These are phyloP conservation scores for Neopestalotiopsis rosae DNA, from an alignment of 2,329 filamentous ascomycete species.

Conservation along the genomic window DNA sequence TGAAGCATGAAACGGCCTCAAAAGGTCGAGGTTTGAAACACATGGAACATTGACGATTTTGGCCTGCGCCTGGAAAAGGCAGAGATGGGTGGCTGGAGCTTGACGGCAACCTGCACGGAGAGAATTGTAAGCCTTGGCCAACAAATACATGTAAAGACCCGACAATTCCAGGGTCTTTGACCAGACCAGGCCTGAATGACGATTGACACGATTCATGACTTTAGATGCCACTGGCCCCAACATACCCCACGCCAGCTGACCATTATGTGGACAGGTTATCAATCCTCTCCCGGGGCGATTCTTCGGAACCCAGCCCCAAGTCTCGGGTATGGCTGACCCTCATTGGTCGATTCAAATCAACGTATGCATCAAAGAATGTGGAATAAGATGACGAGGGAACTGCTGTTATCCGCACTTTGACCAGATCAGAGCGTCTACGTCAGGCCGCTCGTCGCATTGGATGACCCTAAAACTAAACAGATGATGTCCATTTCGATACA, in stretches of 20 bases:
- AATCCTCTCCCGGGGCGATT: slow-evolving; percentile 20
- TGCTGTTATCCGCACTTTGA: slow-evolving; percentile 6
- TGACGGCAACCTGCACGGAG: slow-evolving; percentile 46
- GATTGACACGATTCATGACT: slow-evolving; percentile 29
- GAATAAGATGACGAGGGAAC: not conserved
- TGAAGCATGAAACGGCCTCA: slow-evolving; percentile 26
- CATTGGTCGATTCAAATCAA: slow-evolving; percentile 26
- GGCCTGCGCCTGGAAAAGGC: slow-evolving; percentile 26
- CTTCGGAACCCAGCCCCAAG: slow-evolving; percentile 26
- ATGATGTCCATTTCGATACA: not conserved
- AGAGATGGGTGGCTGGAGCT: slow-evolving; percentile 37
- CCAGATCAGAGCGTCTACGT: not conserved
- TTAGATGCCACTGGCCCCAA: not conserved
- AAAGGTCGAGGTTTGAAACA: slow-evolving; percentile 31
- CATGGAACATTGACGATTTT: slow-evolving; percentile 26
- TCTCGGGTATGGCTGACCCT: slow-evolving; percentile 31
- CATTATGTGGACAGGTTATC: not conserved
- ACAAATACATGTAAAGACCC: slow-evolving; percentile 14
- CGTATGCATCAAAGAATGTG: slow-evolving; percentile 21
- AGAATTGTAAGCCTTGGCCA: slow-evolving; percentile 25
- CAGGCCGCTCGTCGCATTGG: not conserved
- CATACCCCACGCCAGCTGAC: not conserved
- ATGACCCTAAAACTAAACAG: not conserved
- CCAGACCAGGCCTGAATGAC: slow-evolving; percentile 37
- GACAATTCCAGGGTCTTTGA: slow-evolving; percentile 24